Percentiles rank a stretch among this genome's conserved stretches.
phyloP scores from a whole-genome alignment of 768 basidiomycete genomes.

The Tricholoma sp. region DNA sequence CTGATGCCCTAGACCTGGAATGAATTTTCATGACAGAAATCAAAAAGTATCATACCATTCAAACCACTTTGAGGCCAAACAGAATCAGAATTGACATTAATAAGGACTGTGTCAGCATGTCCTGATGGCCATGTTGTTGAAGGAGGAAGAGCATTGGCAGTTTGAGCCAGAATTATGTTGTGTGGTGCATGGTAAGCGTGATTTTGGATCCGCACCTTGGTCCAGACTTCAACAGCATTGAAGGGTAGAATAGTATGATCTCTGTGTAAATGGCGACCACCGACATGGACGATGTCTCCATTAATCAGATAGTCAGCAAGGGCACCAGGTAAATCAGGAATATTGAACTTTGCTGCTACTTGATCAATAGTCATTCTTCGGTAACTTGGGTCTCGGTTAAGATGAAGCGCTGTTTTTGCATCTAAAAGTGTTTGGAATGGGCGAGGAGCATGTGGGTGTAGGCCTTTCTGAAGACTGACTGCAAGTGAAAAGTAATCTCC shows the following conservation, averaged over 20 bases:
- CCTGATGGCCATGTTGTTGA: neutral
- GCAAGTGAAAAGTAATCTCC: slow-evolving; percentile 6
- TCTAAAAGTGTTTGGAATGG: slow-evolving; percentile 5
- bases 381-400: slow-evolving; percentile 4
- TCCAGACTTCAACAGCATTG: neutral
- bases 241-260: neutral
- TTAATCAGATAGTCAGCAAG: neutral
- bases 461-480: neutral
- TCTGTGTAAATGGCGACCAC: neutral
- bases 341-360: neutral
- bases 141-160: neutral
- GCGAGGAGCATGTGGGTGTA: neutral
- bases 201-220: neutral
- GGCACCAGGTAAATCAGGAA: slow-evolving; percentile 7
- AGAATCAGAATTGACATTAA: neutral
- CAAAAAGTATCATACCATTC: neutral
- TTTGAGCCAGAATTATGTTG: slow-evolving; percentile 2
- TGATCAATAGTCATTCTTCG: slow-evolving; percentile 3
- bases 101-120: neutral
- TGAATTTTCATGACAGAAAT: neutral
- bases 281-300: neutral
- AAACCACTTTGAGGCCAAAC: neutral
- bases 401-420: slow-evolving; percentile 5
- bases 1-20: neutral
- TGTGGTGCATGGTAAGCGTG: neutral